These are phyloP conservation scores for Clitopilus passeckerianus DNA, from an alignment of 768 basidiomycete species.

Conservation along the genomic window DNA sequence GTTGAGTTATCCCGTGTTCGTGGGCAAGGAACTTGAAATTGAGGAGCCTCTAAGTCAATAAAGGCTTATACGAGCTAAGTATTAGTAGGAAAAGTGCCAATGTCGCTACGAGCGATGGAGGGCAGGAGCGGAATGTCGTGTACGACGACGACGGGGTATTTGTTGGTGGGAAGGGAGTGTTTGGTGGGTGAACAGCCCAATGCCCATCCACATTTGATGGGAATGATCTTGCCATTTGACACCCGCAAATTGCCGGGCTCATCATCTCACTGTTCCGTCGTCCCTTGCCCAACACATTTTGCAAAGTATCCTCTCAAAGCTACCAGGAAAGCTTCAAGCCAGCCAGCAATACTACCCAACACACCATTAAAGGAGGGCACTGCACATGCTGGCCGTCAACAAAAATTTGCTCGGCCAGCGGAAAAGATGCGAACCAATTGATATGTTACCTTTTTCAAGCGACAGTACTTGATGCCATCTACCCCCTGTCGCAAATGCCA, in stretches of 20 bases:
- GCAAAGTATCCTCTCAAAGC: not conserved
- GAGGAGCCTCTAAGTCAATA: not conserved
- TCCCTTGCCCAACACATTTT: not conserved
- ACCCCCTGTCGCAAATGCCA: not conserved
- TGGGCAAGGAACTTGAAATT: not conserved
- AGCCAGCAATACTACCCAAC: too few relatives aligned
- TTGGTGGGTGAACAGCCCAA: conserved; percentile 12
- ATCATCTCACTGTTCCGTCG: not conserved
- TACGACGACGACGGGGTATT: conserved; percentile 12
- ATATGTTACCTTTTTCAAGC: conserved; percentile 4
- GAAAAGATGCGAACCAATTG: not conserved
- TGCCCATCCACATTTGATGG: conserved; percentile 14
- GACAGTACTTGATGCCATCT: conserved; percentile 11
- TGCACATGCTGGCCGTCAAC: not conserved
- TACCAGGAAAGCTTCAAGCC: not conserved
- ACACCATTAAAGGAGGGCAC: too few relatives aligned
- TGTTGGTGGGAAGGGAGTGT: conserved; percentile 19
- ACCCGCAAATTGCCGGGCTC: conserved; percentile 15
- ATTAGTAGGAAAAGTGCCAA: not conserved
- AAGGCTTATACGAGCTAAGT: not conserved
- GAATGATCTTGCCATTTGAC: conserved; percentile 17
- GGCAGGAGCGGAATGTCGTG: conserved; percentile 2
- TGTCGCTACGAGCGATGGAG: not conserved
- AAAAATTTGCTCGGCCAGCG: not conserved
- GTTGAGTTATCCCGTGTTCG: not conserved